phyloP scores from a whole-genome alignment of 163 green algal genomes.

The Trebouxiophyceae sp. region DNA sequence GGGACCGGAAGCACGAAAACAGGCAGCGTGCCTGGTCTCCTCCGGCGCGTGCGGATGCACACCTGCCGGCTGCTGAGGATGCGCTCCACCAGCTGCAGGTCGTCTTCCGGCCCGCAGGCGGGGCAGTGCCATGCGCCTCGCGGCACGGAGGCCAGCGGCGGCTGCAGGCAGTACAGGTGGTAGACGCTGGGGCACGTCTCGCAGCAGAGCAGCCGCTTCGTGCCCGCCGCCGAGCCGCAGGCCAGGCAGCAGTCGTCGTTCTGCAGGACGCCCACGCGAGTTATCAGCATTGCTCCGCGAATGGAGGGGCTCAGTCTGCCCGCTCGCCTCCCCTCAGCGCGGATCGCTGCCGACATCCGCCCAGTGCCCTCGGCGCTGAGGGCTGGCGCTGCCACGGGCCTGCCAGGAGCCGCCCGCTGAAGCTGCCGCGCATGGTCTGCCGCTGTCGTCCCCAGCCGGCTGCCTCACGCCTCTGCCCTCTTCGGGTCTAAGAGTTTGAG shows the following conservation, averaged over 20 bases:
- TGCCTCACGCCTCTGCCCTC: too few relatives aligned
- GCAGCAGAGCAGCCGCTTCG: conserved; percentile 40
- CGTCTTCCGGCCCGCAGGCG: conserved; percentile 10
- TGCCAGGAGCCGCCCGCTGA: too few relatives aligned
- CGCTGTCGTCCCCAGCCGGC: too few relatives aligned
- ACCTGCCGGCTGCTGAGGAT: conserved; percentile 6
- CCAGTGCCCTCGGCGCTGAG: too few relatives aligned
- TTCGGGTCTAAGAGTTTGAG: too few relatives aligned
- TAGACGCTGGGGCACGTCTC: conserved; percentile 36
- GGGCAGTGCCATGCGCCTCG: conserved; percentile 38
- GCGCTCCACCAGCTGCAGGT: conserved; percentile 12
- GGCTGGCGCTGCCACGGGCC: too few relatives aligned
- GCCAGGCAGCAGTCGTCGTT: conserved; percentile 9
- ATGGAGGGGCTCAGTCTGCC: too few relatives aligned
- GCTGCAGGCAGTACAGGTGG: conserved; percentile 40
- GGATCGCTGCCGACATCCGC: too few relatives aligned
- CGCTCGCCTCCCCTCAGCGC: too few relatives aligned
- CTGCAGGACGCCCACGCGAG: too few relatives aligned
- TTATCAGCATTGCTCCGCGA: too few relatives aligned
- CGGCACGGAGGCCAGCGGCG: conserved; percentile 29
- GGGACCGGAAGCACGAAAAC: background rate
- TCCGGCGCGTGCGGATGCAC: background rate
- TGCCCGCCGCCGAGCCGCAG: conserved; percentile 19
- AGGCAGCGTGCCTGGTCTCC: background rate
- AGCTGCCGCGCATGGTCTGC: too few relatives aligned